Base-by-base conservation (phyloP, 176 grass and related monocot species). In the Oryza meyeriana region DNA sequence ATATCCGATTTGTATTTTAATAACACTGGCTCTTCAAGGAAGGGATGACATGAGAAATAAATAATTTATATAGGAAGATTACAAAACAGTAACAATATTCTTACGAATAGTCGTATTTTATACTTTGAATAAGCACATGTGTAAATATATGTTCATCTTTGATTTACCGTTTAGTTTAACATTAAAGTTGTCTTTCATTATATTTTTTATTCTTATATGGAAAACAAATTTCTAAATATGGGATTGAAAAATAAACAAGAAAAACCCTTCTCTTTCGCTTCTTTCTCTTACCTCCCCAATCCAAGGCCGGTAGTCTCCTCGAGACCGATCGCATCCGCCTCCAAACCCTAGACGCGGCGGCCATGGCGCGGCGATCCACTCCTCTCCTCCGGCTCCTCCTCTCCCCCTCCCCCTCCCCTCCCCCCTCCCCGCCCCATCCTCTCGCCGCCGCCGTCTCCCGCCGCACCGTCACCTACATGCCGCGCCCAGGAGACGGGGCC, bases 381-480 rank as follows among this genome's bases (percentile, higher is more conserved):
- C 83, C 84, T 44, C 82, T 98, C 44, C 87, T 98, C 22, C 87
- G 84, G 61, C 88, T 79, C 45, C 84, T 98, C 64, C 79, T 90
- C 64, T 55, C 75, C 36, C 45, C 78, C 0, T 32, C 79, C 35
- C 29, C 65, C 13, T 38, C 74, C 30, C 28, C 82, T 65, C 64
- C 82, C 61, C 75, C 72, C 5, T 28, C 74, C 44, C 31, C 77
- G 29, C 32, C 71, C 2, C 2, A 42, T 61, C 42, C 83, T 29
- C 72, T 24, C 4, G n/a, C 79, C 61, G 52, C 82, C 32, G 66
- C 77, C 34, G 78, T 13, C 28, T 66, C 66, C 64, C 78, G 89
- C 52, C 87, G 95, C 75, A 84, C 84, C 45, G 92, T 98, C 65
- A 98, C 95, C 66, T 98, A 98, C 79, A 98, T 98, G 95, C 95